Base-by-base conservation (phyloP, 2,329 filamentous ascomycete species). In the Meredithiella fracta region DNA sequence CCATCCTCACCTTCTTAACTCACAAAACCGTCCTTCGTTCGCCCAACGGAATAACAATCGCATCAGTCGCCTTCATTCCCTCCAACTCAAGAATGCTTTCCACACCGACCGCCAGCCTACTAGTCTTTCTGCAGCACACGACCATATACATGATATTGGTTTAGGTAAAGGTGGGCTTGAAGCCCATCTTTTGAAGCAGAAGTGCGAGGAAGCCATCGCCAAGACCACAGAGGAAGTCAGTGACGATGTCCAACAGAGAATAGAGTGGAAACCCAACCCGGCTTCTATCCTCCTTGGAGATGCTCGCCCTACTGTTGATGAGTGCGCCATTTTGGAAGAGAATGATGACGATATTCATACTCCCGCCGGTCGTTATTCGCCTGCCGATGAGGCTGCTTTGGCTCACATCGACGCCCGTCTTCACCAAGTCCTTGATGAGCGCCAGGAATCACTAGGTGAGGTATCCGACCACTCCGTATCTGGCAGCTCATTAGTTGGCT, bases 141-240 rank as follows among this genome's bases (percentile, higher is more conserved):
- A 85, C 61, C 74, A 78, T 62, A 77, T 77, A 56, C 70, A 73
- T 57, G 76, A 78, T 44, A 63, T 65, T 58, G 53, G 56, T 47
- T 38, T 58, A 53, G 55, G 53, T 34, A 78, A 84, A 70, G 78
- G 78, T 60, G 85, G 84, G 59, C 66, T 97, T 75, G 89, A 90
- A 60, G 89, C 87, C 63, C 96, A 95, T 70, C 88, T 92, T 67
- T 85, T 92, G 73, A 88, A 91, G 68, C 84, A 85, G 67, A 79
- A 83, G 61, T 82, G 91, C 67, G 83, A 78, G 37, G 82, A 84
- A 64, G 71, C 55, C 44, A 59, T 64, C 3, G 64, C 63, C n/a
- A 53, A 58, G 40, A n/a, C 40, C 8, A 51, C 8, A 8, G 72
- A 75, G 20, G 77, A 78, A 38, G 71, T 82, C 51, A 84, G 88